Conservation (phyloP, 257 asterid genomes). For the Solanum chmielewskii region DNA sequence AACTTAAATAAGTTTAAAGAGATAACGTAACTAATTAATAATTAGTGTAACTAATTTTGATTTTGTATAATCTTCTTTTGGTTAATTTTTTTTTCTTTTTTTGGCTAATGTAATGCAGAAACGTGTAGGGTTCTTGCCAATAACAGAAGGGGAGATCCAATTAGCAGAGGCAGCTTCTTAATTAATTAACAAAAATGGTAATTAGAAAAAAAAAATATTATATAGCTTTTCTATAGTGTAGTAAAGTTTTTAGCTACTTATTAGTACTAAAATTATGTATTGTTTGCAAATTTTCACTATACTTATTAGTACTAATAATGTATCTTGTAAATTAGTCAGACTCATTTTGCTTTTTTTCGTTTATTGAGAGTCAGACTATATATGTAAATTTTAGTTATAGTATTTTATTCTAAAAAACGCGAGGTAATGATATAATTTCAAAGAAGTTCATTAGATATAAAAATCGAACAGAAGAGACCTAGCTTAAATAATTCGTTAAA, state of each 20-base stretch:
- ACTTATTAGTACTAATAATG: background rate
- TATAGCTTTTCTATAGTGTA: background rate
- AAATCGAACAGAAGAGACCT: too few relatives aligned
- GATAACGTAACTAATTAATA: background rate
- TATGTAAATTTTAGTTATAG: too few relatives aligned
- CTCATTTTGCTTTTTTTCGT: background rate
- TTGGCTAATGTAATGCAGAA: constrained; percentile 38
- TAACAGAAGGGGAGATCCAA: constrained; percentile 62
- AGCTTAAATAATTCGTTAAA: too few relatives aligned
- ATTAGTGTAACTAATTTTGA: background rate
- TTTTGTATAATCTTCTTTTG: background rate
- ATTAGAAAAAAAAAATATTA: background rate
- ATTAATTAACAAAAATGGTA: background rate
- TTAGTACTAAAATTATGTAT: background rate
- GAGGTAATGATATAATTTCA: background rate
- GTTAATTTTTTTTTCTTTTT: background rate
- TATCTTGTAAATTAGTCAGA: background rate
- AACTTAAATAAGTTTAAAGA: background rate
- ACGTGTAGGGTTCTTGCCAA: constrained; percentile 72
- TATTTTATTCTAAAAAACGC: too few relatives aligned
- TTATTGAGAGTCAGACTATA: background rate
- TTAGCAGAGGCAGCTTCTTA: constrained; percentile 33
- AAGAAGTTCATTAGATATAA: background rate
- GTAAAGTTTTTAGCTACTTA: background rate
- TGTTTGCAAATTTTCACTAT: background rate